phyloP scores from a whole-genome alignment of 2,329 filamentous ascomycete genomes.

The Paracorniculantispora psalliotae region DNA sequence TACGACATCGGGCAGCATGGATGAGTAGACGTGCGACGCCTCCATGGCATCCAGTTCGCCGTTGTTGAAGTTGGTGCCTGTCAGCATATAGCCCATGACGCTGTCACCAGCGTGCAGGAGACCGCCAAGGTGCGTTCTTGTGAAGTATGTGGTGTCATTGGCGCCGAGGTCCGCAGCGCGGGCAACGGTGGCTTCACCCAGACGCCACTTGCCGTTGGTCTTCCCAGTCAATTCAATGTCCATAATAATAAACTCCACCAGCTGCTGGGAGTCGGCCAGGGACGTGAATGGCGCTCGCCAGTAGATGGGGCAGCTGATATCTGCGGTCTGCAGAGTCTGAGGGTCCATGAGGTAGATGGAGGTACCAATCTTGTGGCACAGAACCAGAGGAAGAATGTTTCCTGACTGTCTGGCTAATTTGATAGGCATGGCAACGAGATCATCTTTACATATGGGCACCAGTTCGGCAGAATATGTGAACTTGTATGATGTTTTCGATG shows the following conservation, averaged over 20 bases:
- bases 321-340: constrained; percentile 83
- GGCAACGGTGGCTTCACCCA: constrained; percentile 85
- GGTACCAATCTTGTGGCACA: constrained; percentile 87
- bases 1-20: constrained; percentile 82
- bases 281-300: constrained; percentile 86
- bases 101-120: constrained; percentile 86
- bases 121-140: constrained; percentile 81
- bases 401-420: constrained; percentile 81
- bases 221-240: constrained; percentile 80
- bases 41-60: constrained; percentile 79
- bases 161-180: constrained; percentile 78
- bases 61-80: constrained; percentile 90
- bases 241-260: constrained; percentile 91
- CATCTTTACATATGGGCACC: constrained; percentile 94
- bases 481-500: constrained; percentile 86
- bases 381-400: constrained; percentile 79
- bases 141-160: constrained; percentile 86
- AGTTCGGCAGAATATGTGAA: constrained; percentile 87
- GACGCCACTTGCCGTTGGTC: constrained; percentile 73
- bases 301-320: constrained; percentile 76
- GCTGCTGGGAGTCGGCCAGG: constrained; percentile 75
- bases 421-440: constrained; percentile 87
- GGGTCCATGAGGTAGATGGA: constrained; percentile 87
- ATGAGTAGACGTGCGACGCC: constrained; percentile 67
- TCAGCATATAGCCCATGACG: constrained; percentile 88